These are phyloP conservation scores for Blastomyces parvus DNA, from an alignment of 2,329 filamentous ascomycete genomes.

Conservation along the genomic window DNA sequence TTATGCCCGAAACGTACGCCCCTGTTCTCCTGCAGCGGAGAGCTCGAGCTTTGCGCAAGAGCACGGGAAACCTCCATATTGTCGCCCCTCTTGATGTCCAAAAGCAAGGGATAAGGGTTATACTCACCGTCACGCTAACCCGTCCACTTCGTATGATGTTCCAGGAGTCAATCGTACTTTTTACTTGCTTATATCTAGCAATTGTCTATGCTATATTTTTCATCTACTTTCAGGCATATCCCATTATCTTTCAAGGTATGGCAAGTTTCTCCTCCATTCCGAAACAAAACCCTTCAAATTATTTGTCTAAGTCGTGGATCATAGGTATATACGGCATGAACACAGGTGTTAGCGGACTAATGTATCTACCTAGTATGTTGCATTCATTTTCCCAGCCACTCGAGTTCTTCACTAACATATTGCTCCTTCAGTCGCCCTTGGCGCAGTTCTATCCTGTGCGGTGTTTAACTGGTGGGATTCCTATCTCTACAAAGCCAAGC, in stretches of 20 bases:
- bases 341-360: constrained; percentile 13
- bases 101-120: constrained; percentile 13
- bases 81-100: constrained; percentile 17
- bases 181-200: constrained; percentile 21
- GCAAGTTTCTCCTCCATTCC: neutral
- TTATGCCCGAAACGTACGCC: constrained; percentile 56
- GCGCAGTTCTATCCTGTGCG: constrained; percentile 49
- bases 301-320: constrained; percentile 9
- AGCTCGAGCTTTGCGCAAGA: constrained; percentile 25
- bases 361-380: constrained; percentile 16
- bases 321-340: constrained; percentile 16
- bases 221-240: constrained; percentile 17
- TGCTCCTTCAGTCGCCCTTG: constrained; percentile 44
- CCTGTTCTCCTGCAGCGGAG: constrained; percentile 51
- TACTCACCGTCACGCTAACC: constrained; percentile 18
- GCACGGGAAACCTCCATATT: constrained; percentile 14
- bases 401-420: constrained; percentile 2
- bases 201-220: constrained; percentile 20
- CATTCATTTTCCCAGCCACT: constrained; percentile 6
- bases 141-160: constrained; percentile 21
- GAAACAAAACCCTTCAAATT: neutral
- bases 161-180: constrained; percentile 21
- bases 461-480: constrained; percentile 60
- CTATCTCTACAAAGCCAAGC: constrained; percentile 47
- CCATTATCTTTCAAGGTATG: constrained; percentile 17